Conservation (phyloP, 257 asterid species). For the Cordia subcordata region DNA sequence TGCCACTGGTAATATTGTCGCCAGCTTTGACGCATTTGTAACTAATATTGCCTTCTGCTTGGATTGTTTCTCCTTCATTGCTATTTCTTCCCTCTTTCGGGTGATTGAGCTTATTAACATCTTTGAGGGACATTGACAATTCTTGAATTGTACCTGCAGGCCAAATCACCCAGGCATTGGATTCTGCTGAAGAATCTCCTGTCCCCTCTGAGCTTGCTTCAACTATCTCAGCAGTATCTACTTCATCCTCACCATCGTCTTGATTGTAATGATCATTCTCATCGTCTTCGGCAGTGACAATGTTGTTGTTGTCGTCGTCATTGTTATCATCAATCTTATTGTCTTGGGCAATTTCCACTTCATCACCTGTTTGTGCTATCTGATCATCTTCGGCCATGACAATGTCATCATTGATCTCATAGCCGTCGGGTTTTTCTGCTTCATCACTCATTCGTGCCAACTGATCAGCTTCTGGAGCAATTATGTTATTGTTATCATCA, state of each 20-base stretch:
- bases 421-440: too few relatives aligned
- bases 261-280: not conserved
- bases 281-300: not conserved
- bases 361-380: not conserved
- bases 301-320: not conserved
- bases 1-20: not conserved
- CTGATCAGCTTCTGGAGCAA: not conserved
- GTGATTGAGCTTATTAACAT: constrained; percentile 15
- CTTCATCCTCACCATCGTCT: constrained; percentile 15
- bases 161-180: constrained; percentile 32
- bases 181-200: constrained; percentile 30
- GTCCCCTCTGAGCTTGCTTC: constrained; percentile 32
- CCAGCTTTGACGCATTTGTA: constrained; percentile 4
- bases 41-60: not conserved
- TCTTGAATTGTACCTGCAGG: constrained; percentile 29
- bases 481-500: not conserved
- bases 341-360: not conserved
- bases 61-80: constrained; percentile 21
- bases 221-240: constrained; percentile 21
- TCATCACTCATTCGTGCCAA: not conserved
- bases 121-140: constrained; percentile 4
- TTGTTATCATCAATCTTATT: not conserved
- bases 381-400: not conserved
- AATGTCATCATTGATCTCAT: not conserved
- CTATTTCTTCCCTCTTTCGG: constrained; percentile 29